Percentiles rank a stretch among this genome's conserved stretches.
phyloP scores from a whole-genome alignment of 345 rosid genomes.

The Fremontodendron californicum region DNA sequence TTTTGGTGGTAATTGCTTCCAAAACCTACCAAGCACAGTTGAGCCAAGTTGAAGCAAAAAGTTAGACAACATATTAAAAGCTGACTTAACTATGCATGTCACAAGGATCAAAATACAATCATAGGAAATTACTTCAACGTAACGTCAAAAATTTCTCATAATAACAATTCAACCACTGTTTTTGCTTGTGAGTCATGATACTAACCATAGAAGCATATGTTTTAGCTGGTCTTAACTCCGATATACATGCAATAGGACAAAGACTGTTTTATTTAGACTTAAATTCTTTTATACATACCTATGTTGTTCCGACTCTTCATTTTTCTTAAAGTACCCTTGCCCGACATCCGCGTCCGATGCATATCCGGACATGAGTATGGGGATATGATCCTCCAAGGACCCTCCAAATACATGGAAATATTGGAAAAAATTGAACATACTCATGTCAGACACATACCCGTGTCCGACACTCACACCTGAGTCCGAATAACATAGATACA shows the following conservation, averaged over 20 bases:
- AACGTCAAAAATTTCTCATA: neutral
- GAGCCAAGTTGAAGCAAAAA: neutral
- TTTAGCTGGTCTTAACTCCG: neutral
- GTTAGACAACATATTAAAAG: neutral
- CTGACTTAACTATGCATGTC: neutral
- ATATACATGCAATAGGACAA: neutral
- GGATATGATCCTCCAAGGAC: too few relatives aligned
- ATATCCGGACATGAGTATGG: too few relatives aligned
- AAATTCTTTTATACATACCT: neutral
- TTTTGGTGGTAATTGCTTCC: constrained; percentile 85
- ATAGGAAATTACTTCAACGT: neutral
- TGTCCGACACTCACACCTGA: too few relatives aligned
- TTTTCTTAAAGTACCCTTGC: too few relatives aligned
- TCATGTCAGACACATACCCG: too few relatives aligned
- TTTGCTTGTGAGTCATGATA: neutral
- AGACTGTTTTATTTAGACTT: neutral
- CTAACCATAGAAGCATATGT: neutral
- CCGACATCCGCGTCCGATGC: too few relatives aligned
- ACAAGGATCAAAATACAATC: neutral
- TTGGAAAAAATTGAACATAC: too few relatives aligned
- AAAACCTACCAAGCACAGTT: constrained; percentile 47
- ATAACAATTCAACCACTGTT: neutral
- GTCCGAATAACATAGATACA: too few relatives aligned
- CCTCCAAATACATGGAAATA: too few relatives aligned
- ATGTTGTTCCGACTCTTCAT: too few relatives aligned